Evolutionary conservation across 1,284 basidiomycete species (phyloP).

Genomic region (Apiotrichum sp.): DNA sequence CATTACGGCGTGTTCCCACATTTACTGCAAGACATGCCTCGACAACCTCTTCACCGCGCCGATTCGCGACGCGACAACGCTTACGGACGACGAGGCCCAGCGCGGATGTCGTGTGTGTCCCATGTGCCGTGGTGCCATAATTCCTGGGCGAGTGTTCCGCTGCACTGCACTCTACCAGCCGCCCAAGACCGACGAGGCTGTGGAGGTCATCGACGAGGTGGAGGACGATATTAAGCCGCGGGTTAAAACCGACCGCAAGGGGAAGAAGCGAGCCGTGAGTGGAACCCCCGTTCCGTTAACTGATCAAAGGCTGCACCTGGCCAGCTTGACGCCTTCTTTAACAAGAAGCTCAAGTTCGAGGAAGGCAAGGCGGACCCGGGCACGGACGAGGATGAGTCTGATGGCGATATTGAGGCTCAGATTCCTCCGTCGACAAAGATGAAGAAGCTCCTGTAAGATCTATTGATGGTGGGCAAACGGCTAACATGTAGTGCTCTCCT

Average conservation of each 20-base stretch:
- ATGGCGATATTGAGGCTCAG: neutral
- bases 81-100: constrained; percentile 28
- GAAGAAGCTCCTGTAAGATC: constrained; percentile 31
- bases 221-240: constrained; percentile 6
- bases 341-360: constrained; percentile 6
- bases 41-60: constrained; percentile 30
- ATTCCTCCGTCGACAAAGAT: constrained; percentile 38
- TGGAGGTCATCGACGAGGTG: constrained; percentile 43
- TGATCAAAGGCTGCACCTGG: neutral
- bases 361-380: neutral
- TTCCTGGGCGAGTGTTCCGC: constrained; percentile 30
- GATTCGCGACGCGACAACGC: constrained; percentile 17
- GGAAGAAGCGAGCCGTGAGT: constrained; percentile 31
- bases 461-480: neutral
- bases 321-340: neutral
- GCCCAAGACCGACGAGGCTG: constrained; percentile 54
- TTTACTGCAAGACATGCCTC: constrained; percentile 40
- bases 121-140: constrained; percentile 35
- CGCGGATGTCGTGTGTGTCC: constrained; percentile 37
- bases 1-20: constrained; percentile 40
- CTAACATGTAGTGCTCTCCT: constrained; percentile 22
- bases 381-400: constrained; percentile 5
- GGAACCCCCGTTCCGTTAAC: neutral
- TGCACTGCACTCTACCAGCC: constrained; percentile 35
- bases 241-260: constrained; percentile 21